These are phyloP conservation scores for Lentinula raphanica DNA, from an alignment of 768 basidiomycete genomes.

Conservation along the genomic window DNA sequence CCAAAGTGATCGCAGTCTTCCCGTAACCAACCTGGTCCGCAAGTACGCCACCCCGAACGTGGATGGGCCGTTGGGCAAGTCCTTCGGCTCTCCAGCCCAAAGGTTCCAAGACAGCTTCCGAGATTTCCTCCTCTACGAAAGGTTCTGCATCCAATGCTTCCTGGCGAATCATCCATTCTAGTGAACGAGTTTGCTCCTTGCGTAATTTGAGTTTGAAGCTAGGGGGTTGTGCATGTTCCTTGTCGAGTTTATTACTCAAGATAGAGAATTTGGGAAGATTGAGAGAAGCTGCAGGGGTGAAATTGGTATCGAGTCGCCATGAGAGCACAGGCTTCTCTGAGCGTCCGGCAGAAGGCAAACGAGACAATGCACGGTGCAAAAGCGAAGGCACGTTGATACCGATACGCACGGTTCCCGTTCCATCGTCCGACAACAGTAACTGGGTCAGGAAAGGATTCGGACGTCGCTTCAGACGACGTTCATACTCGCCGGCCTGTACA, in stretches of 20 bases:
- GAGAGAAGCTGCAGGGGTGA: conserved; percentile 56
- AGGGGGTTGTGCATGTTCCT: conserved; percentile 69
- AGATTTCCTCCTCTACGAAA: conserved; percentile 92
- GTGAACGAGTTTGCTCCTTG: conserved; percentile 81
- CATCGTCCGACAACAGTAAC: conserved; percentile 58
- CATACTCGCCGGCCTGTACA: conserved; percentile 82
- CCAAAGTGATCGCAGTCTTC: conserved; percentile 93
- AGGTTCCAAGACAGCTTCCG: conserved; percentile 81
- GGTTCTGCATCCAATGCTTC: conserved; percentile 60
- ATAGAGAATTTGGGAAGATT: conserved; percentile 63
- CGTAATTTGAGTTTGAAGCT: conserved; percentile 73
- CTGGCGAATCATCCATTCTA: conserved; percentile 88
- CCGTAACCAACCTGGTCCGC: conserved; percentile 97
- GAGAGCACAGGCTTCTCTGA: conserved; percentile 48
- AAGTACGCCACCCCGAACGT: conserved; percentile 82
- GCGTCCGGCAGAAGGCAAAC: conserved; percentile 58
- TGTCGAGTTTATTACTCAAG: conserved; percentile 69
- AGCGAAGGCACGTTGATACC: conserved; percentile 87
- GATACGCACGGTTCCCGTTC: conserved; percentile 68
- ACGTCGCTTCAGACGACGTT: conserved; percentile 79
- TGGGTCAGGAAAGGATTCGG: conserved; percentile 87
- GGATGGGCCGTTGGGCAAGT: conserved; percentile 71
- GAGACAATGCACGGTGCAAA: conserved; percentile 78
- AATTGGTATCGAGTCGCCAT: conserved; percentile 82
- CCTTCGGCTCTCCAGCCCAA: conserved; percentile 95